Evolutionary conservation across 371 early-diverging fungal species (phyloP).

Genomic region (Globomyces sp.): DNA sequence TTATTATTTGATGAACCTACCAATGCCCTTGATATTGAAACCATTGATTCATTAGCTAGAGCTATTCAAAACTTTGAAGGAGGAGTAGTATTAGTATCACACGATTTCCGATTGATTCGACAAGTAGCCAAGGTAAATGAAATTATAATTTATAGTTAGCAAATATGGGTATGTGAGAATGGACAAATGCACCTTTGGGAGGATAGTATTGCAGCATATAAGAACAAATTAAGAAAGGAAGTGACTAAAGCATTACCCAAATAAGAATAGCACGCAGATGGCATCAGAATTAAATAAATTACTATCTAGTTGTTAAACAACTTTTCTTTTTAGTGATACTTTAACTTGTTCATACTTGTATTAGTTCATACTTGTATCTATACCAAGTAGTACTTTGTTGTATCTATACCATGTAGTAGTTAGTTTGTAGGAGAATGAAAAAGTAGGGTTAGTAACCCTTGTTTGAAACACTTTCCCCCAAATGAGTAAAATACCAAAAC

Average conservation of each 20-base stretch:
- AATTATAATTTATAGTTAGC: conserved; percentile 20
- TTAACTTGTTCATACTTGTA: too few relatives aligned
- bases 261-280: background rate
- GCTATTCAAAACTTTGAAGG: conserved; percentile 95
- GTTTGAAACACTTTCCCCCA: too few relatives aligned
- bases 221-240: conserved; percentile 78
- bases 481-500: too few relatives aligned
- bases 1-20: conserved; percentile 98
- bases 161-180: conserved; percentile 96
- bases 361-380: too few relatives aligned
- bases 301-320: too few relatives aligned
- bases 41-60: conserved; percentile 95
- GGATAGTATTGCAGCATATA: conserved; percentile 86
- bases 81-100: conserved; percentile 97
- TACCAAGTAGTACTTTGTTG: too few relatives aligned
- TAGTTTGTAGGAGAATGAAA: too few relatives aligned
- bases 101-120: conserved; percentile 97
- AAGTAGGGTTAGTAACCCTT: too few relatives aligned
- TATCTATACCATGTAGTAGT: too few relatives aligned
- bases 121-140: conserved; percentile 79
- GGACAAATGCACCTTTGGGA: conserved; percentile 63
- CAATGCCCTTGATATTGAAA: conserved; percentile 66
- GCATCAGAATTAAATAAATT: too few relatives aligned
- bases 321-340: too few relatives aligned
- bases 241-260: conserved; percentile 29